Evolutionary conservation across 2,329 filamentous ascomycete species (phyloP).

Genomic region (Boeremia exigua): DNA sequence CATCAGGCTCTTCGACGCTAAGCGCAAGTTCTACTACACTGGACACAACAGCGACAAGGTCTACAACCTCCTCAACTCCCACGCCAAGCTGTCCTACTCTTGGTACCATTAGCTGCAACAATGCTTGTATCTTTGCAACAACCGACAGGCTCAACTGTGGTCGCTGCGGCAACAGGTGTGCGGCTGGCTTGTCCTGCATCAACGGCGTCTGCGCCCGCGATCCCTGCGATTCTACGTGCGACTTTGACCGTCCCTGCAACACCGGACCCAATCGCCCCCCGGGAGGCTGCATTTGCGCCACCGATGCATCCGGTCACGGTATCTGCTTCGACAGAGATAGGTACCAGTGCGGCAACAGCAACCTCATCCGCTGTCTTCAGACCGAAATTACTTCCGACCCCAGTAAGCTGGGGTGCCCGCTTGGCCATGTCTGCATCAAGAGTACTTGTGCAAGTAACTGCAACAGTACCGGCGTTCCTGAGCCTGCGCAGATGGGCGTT

Average conservation of each 20-base stretch:
- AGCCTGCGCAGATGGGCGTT: conserved; percentile 15
- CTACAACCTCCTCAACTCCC: not conserved
- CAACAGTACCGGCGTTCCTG: conserved; percentile 6
- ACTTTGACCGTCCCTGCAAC: conserved; percentile 34
- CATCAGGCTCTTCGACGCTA: not conserved
- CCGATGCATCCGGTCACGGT: conserved; percentile 27
- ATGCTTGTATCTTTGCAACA: conserved; percentile 30
- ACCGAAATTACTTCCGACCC: conserved; percentile 4
- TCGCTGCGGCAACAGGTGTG: conserved; percentile 34
- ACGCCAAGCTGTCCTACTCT: conserved; percentile 13
- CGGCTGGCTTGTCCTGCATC: conserved; percentile 29
- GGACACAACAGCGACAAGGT: not conserved
- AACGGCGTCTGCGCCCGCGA: conserved; percentile 43
- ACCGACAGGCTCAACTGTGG: conserved; percentile 36
- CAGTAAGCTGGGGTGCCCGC: conserved; percentile 15
- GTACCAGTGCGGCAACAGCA: conserved; percentile 20
- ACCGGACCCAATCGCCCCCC: conserved; percentile 16
- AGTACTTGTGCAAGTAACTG: conserved; percentile 25
- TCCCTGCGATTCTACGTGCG: conserved; percentile 40
- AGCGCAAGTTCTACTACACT: not conserved
- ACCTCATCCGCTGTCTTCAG: not conserved
- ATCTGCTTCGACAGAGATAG: conserved; percentile 38
- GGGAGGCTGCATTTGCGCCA: conserved; percentile 37
- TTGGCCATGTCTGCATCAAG: conserved; percentile 27
- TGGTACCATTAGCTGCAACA: conserved; percentile 20